These are phyloP conservation scores for Xylaria sp. DNA, from an alignment of 2,329 filamentous ascomycete species.

Conservation along the genomic window DNA sequence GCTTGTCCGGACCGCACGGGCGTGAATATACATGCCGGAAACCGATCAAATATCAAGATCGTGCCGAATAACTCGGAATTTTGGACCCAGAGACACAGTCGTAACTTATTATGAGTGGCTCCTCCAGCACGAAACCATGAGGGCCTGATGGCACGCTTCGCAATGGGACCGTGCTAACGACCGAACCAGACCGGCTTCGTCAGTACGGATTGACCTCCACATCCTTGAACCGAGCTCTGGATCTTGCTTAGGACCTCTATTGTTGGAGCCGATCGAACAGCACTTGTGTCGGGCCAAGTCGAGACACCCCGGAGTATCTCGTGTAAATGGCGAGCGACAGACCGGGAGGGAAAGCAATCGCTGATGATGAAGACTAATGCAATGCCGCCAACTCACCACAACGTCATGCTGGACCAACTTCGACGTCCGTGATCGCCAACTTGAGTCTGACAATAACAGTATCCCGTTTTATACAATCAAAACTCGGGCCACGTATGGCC, in stretches of 20 bases:
- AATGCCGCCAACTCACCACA: constrained; percentile 13
- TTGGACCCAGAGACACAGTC: constrained; percentile 8
- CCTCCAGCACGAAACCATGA: constrained; percentile 9
- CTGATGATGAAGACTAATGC: constrained; percentile 9
- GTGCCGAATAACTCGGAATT: constrained; percentile 7
- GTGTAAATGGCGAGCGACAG: constrained; percentile 12
- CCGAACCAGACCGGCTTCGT: constrained; percentile 8
- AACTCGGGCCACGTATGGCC: neutral
- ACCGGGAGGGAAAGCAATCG: constrained; percentile 8
- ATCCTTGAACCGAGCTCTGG: constrained; percentile 6
- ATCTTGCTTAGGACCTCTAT: constrained; percentile 6
- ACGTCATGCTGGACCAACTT: neutral
- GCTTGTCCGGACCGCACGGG: constrained; percentile 10
- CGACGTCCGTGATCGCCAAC: neutral
- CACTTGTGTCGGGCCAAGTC: constrained; percentile 8
- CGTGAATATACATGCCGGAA: constrained; percentile 1
- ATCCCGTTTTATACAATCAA: too few species aligned
- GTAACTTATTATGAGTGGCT: neutral
- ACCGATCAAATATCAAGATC: neutral
- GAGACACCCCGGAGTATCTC: constrained; percentile 6
- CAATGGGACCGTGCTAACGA: too few species aligned
- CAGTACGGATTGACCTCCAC: neutral
- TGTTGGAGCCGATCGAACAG: constrained; percentile 2
- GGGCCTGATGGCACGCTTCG: neutral
- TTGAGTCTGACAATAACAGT: too few species aligned